A percentile compares a stretch with the other conserved stretches of the same genome.
Evolutionary conservation across 768 basidiomycete genomes (phyloP).

Genomic region (Suillus ampliporus): DNA sequence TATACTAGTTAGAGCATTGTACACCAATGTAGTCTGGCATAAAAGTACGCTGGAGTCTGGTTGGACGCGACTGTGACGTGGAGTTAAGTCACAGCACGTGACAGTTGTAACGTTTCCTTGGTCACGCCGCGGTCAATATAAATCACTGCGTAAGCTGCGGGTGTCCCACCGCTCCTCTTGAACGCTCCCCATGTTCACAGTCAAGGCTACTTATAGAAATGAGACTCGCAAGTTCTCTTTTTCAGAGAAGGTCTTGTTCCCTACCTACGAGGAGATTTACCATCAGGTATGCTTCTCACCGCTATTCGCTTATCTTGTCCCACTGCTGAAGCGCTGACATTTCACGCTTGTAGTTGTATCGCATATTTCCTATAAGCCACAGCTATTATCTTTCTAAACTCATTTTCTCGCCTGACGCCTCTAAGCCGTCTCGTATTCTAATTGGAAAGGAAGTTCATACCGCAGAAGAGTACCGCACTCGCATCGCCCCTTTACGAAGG

Average conservation of each 20-base stretch:
- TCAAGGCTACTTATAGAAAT: constrained; percentile 76
- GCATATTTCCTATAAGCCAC: constrained; percentile 68
- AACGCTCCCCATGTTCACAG: constrained; percentile 64
- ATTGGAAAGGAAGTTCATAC: constrained; percentile 65
- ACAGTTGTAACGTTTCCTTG: background rate
- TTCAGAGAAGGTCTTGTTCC: constrained; percentile 55
- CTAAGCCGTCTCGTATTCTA: constrained; percentile 58
- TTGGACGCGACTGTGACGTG: background rate
- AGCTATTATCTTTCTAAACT: constrained; percentile 69
- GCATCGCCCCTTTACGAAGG: constrained; percentile 55
- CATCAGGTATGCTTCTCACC: constrained; percentile 56
- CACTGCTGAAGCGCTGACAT: constrained; percentile 28
- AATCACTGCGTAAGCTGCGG: constrained; percentile 24
- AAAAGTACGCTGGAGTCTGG: too few species aligned
- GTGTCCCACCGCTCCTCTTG: constrained; percentile 21
- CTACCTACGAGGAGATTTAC: constrained; percentile 64
- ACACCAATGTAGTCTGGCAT: too few species aligned
- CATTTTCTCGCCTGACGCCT: constrained; percentile 69
- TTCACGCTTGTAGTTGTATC: constrained; percentile 59
- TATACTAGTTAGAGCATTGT: too few species aligned
- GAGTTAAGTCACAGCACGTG: background rate
- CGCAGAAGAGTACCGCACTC: constrained; percentile 59
- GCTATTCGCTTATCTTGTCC: constrained; percentile 4
- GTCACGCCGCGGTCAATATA: constrained; percentile 26
- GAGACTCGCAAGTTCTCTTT: constrained; percentile 76